Evolutionary conservation across 768 basidiomycete genomes (phyloP).

Genomic region (Rhodotorula graminis): DNA sequence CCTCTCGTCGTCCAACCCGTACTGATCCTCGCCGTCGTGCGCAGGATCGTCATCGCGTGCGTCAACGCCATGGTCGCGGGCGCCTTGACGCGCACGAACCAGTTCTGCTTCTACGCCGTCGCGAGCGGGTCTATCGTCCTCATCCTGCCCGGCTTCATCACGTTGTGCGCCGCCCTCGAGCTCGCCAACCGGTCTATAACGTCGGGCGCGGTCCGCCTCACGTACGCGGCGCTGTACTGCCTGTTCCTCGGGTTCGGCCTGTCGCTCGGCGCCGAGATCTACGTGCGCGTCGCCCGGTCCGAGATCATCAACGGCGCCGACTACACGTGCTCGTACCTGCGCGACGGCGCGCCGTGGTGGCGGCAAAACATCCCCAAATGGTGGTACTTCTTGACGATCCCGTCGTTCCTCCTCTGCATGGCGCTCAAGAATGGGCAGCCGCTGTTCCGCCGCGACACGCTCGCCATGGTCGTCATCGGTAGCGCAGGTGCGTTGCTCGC

Average conservation of each 20-base stretch:
- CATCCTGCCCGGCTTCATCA: constrained; percentile 57
- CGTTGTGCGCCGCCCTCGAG: constrained; percentile 51
- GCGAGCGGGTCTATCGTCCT: constrained; percentile 71
- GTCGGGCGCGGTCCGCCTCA: constrained; percentile 71
- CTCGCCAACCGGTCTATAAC: constrained; percentile 71
- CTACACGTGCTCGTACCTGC: constrained; percentile 59
- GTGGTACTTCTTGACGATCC: constrained; percentile 72
- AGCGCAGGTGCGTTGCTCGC: constrained; percentile 42
- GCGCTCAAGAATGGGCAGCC: constrained; percentile 58
- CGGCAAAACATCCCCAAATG: constrained; percentile 62
- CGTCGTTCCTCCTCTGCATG: constrained; percentile 62
- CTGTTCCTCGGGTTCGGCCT: constrained; percentile 64
- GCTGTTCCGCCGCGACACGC: constrained; percentile 46
- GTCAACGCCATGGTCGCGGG: constrained; percentile 72
- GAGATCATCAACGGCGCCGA: constrained; percentile 54
- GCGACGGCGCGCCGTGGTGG: constrained; percentile 66
- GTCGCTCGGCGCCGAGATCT: constrained; percentile 68
- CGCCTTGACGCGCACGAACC: constrained; percentile 60
- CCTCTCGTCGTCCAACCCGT: background rate
- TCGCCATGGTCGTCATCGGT: constrained; percentile 48
- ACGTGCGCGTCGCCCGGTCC: constrained; percentile 55
- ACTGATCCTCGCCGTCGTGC: background rate
- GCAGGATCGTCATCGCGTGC: constrained; percentile 65
- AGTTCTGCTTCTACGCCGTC: constrained; percentile 74
- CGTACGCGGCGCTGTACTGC: constrained; percentile 61